These are phyloP conservation scores for Colletotrichum limetticola DNA, from an alignment of 2,329 filamentous ascomycete genomes.

Conservation along the genomic window DNA sequence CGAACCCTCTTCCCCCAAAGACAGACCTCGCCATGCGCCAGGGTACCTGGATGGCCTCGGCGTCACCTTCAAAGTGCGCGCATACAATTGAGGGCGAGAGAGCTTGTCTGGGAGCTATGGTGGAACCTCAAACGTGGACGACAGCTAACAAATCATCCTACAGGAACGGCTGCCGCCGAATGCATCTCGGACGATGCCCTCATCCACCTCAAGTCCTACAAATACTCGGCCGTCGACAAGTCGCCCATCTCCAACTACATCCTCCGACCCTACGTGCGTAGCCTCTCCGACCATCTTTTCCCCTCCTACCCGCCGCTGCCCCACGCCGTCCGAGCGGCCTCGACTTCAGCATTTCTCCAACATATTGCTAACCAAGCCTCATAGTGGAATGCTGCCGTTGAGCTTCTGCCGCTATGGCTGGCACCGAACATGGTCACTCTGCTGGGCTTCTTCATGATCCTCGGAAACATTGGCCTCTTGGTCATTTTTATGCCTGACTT, in stretches of 20 bases:
- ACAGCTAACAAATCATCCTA: constrained; percentile 2
- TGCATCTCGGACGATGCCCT: constrained; percentile 91
- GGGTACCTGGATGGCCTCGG: not conserved
- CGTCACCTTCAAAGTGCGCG: not conserved
- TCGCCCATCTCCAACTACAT: constrained; percentile 94
- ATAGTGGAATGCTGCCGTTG: constrained; percentile 97
- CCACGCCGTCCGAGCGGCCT: constrained; percentile 28
- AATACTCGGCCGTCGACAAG: constrained; percentile 97
- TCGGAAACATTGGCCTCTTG: constrained; percentile 81
- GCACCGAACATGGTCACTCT: constrained; percentile 98
- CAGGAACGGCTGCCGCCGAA: constrained; percentile 68
- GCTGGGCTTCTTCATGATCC: constrained; percentile 92
- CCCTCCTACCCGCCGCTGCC: constrained; percentile 27
- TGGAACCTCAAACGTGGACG: not conserved
- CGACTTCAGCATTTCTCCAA: constrained; percentile 14
- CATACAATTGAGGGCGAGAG: not conserved
- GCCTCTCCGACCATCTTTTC: constrained; percentile 25
- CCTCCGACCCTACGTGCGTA: constrained; percentile 90
- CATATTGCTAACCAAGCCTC: constrained; percentile 35
- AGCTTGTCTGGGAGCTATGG: constrained; percentile 10
- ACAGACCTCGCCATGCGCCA: not conserved
- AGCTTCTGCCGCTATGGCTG: constrained; percentile 93
- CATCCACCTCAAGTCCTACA: constrained; percentile 92
- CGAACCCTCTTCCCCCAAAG: not conserved
- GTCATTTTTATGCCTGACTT: constrained; percentile 89